These are phyloP conservation scores for Withania somnifera DNA, from an alignment of 305 asterid genomes.

Conservation along the genomic window DNA sequence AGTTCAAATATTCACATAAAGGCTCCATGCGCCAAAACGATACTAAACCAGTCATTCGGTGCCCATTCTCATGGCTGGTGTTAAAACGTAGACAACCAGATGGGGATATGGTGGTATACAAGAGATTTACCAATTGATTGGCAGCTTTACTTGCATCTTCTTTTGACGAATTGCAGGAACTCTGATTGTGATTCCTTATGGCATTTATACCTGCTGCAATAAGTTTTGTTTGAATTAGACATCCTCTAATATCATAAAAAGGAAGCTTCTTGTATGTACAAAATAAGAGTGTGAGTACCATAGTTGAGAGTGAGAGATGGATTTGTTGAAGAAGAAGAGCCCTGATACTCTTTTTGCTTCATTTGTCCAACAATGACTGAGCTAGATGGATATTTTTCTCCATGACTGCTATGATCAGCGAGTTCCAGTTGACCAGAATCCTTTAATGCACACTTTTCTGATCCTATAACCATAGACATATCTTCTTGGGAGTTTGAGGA, in stretches of 20 bases:
- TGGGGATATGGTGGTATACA: background rate
- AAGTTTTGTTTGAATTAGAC: background rate
- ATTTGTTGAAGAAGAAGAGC: conserved; percentile 13
- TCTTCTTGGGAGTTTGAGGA: background rate
- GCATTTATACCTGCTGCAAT: conserved; percentile 5
- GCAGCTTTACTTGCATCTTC: conserved; percentile 4
- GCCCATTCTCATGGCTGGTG: background rate
- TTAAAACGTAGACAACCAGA: background rate
- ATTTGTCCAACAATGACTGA: conserved; percentile 1
- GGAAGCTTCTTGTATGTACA: background rate
- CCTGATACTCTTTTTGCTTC: conserved; percentile 10
- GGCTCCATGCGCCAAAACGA: background rate
- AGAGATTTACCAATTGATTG: conserved; percentile 6
- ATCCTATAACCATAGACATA: background rate
- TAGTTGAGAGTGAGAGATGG: conserved; percentile 6
- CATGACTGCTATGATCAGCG: background rate
- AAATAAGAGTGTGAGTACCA: conserved; percentile 6
- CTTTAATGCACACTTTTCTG: conserved; percentile 10
- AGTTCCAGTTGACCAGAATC: background rate
- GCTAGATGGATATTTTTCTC: conserved; percentile 6
- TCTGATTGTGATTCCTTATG: background rate
- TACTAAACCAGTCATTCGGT: background rate
- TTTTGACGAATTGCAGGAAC: conserved; percentile 4
- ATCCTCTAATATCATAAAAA: background rate
- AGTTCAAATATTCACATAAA: background rate